These are phyloP conservation scores for Emericellopsis atlantica DNA, from an alignment of 2,329 filamentous ascomycete genomes.

Conservation along the genomic window DNA sequence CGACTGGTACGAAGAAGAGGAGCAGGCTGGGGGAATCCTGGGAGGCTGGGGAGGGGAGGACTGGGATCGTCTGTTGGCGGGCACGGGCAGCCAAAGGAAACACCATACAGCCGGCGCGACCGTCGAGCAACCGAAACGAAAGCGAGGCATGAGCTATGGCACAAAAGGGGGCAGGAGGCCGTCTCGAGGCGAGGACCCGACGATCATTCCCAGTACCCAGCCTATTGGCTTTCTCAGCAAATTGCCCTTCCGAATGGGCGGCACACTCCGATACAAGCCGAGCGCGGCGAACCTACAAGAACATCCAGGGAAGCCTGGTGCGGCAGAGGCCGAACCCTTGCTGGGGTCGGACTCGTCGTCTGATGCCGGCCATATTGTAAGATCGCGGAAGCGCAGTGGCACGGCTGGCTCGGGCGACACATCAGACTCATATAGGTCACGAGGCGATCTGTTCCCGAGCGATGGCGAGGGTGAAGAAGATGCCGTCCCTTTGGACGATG, in stretches of 20 bases:
- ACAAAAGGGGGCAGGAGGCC: slow-evolving; percentile 44
- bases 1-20: slow-evolving; percentile 68
- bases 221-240: slow-evolving; percentile 75
- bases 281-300: slow-evolving; percentile 86
- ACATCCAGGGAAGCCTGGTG: slow-evolving; percentile 49
- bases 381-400: slow-evolving; percentile 50
- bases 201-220: slow-evolving; percentile 79
- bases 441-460: slow-evolving; percentile 84
- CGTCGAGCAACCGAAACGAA: slow-evolving; percentile 54
- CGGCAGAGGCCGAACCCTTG: slow-evolving; percentile 56
- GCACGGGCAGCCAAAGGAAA: slow-evolving; percentile 39
- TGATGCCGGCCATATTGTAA: slow-evolving; percentile 14
- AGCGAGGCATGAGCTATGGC: slow-evolving; percentile 83
- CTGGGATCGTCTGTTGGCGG: slow-evolving; percentile 69
- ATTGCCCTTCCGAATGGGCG: slow-evolving; percentile 75
- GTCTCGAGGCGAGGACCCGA: slow-evolving; percentile 53
- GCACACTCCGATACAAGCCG: slow-evolving; percentile 75
- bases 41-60: slow-evolving; percentile 71
- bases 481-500: slow-evolving; percentile 83
- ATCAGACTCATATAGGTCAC: slow-evolving; percentile 72
- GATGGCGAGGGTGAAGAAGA: slow-evolving; percentile 81
- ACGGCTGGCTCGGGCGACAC: slow-evolving; percentile 73
- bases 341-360: slow-evolving; percentile 29
- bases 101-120: slow-evolving; percentile 17
- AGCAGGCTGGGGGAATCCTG: slow-evolving; percentile 41